Conservation (phyloP, 192 early-diverging fungal species). For the Dissophora globulifera region DNA sequence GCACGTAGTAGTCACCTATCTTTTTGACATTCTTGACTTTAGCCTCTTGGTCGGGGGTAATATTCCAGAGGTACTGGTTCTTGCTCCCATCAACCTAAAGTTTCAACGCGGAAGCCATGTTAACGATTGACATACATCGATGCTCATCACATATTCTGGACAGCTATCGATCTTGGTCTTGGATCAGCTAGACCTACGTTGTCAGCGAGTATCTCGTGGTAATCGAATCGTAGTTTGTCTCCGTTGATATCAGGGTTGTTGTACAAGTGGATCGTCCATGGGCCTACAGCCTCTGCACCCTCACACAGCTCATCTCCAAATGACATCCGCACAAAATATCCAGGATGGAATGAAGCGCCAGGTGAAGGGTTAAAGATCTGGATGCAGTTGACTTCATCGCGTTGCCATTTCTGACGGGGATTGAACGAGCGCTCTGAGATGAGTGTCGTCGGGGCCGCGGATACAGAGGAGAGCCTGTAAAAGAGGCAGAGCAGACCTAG, state of each 20-base stretch:
- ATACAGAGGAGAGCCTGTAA: not conserved
- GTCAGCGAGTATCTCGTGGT: slow-evolving; percentile 36
- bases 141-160: too few species aligned
- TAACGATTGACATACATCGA: too few species aligned
- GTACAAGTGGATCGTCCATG: slow-evolving; percentile 39
- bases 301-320: slow-evolving; percentile 22
- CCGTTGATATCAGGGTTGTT: slow-evolving; percentile 34
- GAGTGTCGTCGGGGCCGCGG: not conserved
- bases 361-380: slow-evolving; percentile 30
- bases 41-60: slow-evolving; percentile 8
- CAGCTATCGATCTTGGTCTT: too few species aligned
- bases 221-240: slow-evolving; percentile 20
- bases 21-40: slow-evolving; percentile 21
- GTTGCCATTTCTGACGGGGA: slow-evolving; percentile 35
- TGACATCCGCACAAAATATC: slow-evolving; percentile 29
- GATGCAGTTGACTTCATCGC: slow-evolving; percentile 35
- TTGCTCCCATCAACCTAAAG: slow-evolving; percentile 15
- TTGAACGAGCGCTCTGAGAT: slow-evolving; percentile 18
- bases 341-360: slow-evolving; percentile 25
- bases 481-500: slow-evolving; percentile 19
- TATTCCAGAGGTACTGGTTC: slow-evolving; percentile 31
- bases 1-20: slow-evolving; percentile 23
- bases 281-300: slow-evolving; percentile 3
- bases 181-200: slow-evolving; percentile 19
- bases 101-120: not conserved